Base-by-base conservation (phyloP, 371 early-diverging fungal genomes). In the Actinomortierella wolfii region DNA sequence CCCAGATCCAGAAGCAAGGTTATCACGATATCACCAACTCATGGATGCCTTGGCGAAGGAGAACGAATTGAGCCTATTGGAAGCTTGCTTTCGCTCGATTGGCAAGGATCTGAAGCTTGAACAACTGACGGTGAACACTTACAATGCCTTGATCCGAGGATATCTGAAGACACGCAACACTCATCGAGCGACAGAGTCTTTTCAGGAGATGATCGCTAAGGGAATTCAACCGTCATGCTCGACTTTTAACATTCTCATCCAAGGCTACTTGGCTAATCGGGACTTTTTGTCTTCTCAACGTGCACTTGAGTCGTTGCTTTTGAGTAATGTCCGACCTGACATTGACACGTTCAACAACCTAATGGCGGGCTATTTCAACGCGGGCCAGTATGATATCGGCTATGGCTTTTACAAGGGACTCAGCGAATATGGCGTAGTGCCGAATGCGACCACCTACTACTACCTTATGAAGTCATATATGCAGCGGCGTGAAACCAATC, bases 311-410 rank as follows among this genome's bases (percentile, higher is more conserved):
- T 62, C 54, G 11, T 51, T 73, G 5, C 25, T 78, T 43, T 53
- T 81, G 34, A 60, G 73, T 26, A 76, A 78, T 14, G 45, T 76
- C 29, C 55, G 62, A n/a, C 66, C 70, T 17, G 64, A 81, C 42
- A 69, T 79, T 23, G 62, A 68, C 18, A 71, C 73, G 42, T 80
- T 74, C 59, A 81, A 81, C 57, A 17, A 68, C 40, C 64, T 79
- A 21, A 69, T 81, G 49, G 55, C 69, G 8, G 79, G 79, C 23
- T 60, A 73, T 43, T 56, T 78, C 1, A 43, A 52, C 11, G 59
- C 71, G 49, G 65, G 57, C n/a, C 65, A 81, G 41, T 53, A 51
- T 4, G 76, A 67, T 15, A 55, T 61, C 23, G 81, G 79, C n/a
- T 65, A 70, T 28, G 74, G 76, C 42, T 66, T 77, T 21, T 59